Evolutionary conservation across 768 basidiomycete species (phyloP).

Genomic region (Kockovaella imperatae): DNA sequence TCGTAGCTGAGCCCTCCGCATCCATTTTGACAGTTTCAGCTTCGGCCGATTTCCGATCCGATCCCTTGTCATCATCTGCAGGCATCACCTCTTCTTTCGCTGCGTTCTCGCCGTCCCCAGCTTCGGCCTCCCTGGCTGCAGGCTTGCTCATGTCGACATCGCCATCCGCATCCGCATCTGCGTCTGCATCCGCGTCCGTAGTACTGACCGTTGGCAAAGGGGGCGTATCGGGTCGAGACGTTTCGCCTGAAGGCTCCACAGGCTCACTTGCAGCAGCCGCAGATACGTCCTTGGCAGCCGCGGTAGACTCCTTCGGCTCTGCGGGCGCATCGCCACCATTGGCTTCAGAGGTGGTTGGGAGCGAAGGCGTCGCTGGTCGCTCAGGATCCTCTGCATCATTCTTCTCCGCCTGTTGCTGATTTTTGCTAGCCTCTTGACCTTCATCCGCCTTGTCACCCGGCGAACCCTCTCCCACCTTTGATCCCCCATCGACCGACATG

Average conservation of each 20-base stretch:
- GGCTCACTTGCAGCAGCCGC: too few relatives aligned
- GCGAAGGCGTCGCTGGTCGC: too few relatives aligned
- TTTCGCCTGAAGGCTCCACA: not conserved
- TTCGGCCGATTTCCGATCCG: not conserved
- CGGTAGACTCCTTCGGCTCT: not conserved
- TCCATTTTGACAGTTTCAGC: too few relatives aligned
- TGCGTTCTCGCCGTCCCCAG: not conserved
- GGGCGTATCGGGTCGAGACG: not conserved
- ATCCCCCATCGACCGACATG: too few relatives aligned
- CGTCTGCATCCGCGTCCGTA: constrained; percentile 1
- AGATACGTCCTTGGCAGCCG: not conserved
- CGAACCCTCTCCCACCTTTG: not conserved
- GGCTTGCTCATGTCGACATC: constrained; percentile 17
- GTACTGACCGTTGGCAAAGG: not conserved
- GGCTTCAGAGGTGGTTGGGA: not conserved
- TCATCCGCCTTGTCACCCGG: too few relatives aligned
- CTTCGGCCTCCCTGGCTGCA: not conserved
- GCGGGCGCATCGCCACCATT: not conserved
- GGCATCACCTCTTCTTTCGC: not conserved
- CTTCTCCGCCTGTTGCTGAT: too few relatives aligned
- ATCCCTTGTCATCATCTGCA: not conserved
- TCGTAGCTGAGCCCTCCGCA: too few relatives aligned
- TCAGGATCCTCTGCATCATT: too few relatives aligned
- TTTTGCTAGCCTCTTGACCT: too few relatives aligned
- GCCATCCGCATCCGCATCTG: constrained; percentile 13